Evolutionary conservation across 257 asterid genomes (phyloP), one percentile per base, ranked within the genome.

Genomic region (Primulina tabacum): DNA sequence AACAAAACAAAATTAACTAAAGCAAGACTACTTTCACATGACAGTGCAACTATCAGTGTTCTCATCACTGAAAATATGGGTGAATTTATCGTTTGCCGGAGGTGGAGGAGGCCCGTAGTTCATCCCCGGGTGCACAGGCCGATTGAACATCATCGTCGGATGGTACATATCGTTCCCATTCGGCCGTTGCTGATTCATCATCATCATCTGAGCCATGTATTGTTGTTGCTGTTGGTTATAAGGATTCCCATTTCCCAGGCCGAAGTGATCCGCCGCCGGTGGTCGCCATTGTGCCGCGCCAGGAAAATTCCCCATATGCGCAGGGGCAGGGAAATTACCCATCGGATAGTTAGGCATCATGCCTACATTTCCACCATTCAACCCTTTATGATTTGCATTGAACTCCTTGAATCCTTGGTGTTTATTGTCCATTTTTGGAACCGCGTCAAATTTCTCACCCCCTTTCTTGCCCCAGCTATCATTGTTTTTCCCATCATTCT

Each of bases 61-160:
- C 77, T 89, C 96, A 72, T 89, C 96, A 69, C 86, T 89, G 72
- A 89, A 87, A 64, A 87, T 85, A 30, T 87, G 85, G 12, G 90
- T 78, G 12, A 79, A 87, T 24, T 78, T 73, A 26, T 84, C 92
- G 9, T 68, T 69, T 2, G 62, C 72, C 10, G 87, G 89, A 11
- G 85, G 81, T 0, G 75, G 78, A 4, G 79, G 76, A 5, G 84
- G 84, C 3, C 88, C 88, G 2, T 87, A 87, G 26, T 67, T 24
- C 85, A 81, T 71, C 2, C 78, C 75, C 0, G 84, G 85, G 52
- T 37, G 90, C 2, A 16, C 8, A 7, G 78, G 86, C 34, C 80
- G 75, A 0, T 77, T 74, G 28, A 84, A 83, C 78, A 78, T 75
- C 77, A 72, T 69, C 8, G 89, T 69, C 8, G 90, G 96, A 50